Percentiles rank a stretch among this genome's conserved stretches.
Conservation (phyloP, 768 basidiomycete genomes). For the Crepidotus variabilis region DNA sequence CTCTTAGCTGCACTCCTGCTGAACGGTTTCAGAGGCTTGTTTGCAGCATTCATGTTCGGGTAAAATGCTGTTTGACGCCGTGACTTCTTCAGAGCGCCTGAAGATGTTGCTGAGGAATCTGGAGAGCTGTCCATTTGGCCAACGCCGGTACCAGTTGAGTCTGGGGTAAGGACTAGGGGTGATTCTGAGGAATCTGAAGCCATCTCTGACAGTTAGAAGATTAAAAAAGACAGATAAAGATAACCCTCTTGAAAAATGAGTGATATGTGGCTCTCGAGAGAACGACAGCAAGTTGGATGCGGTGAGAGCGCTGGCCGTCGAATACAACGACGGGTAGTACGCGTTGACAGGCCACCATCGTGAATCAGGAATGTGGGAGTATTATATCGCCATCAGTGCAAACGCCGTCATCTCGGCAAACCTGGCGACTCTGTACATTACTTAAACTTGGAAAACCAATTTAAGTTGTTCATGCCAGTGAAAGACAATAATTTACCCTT, state of each 20-base stretch:
- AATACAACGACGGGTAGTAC: neutral
- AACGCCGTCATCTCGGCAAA: too few relatives aligned
- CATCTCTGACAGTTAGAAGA: slow-evolving; percentile 17
- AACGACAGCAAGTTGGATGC: neutral
- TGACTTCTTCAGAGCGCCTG: slow-evolving; percentile 37
- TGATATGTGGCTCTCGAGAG: neutral
- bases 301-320: neutral
- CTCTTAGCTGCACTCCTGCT: slow-evolving; percentile 89
- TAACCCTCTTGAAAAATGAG: neutral
- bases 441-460: too few relatives aligned
- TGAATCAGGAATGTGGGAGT: neutral
- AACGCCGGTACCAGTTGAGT: slow-evolving; percentile 43
- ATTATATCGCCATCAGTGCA: too few relatives aligned
- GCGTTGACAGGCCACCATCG: neutral
- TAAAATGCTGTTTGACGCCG: slow-evolving; percentile 77
- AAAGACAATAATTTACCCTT: too few relatives aligned
- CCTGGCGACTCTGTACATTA: too few relatives aligned
- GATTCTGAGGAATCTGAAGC: slow-evolving; percentile 43
- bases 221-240: neutral
- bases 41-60: slow-evolving; percentile 64
- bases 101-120: slow-evolving; percentile 13
- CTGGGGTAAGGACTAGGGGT: slow-evolving; percentile 57
- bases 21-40: slow-evolving; percentile 82
- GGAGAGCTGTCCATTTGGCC: slow-evolving; percentile 19
- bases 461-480: too few relatives aligned